Evolutionary conservation across 1,139 yeast species (phyloP).

Genomic region (Pichia sp.): DNA sequence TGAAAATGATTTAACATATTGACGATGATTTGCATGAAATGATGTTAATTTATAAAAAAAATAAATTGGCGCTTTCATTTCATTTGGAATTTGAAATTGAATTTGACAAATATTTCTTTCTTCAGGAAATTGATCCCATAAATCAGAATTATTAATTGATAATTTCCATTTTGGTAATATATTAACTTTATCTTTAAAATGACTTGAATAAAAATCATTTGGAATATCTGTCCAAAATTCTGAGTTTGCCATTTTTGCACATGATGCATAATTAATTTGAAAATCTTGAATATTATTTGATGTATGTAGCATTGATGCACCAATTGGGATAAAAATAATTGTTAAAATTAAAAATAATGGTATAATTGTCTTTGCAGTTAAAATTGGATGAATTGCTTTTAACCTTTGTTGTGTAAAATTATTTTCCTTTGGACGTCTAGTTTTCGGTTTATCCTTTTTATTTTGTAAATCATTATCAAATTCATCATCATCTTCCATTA

Average conservation of each 20-base stretch:
- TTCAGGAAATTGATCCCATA: conserved; percentile 42
- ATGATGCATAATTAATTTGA: conserved; percentile 73
- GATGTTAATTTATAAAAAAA: conserved; percentile 75
- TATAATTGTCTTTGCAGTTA: conserved; percentile 84
- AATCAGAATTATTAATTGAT: conserved; percentile 37
- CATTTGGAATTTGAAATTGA: conserved; percentile 73
- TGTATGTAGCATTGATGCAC: conserved; percentile 85
- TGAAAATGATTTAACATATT: conserved; percentile 84
- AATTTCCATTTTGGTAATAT: conserved; percentile 63
- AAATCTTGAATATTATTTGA: conserved; percentile 73
- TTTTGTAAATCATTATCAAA: conserved; percentile 34
- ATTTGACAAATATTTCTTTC: conserved; percentile 65
- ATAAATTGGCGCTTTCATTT: conserved; percentile 69
- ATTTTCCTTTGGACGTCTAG: conserved; percentile 51
- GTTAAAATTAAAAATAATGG: conserved; percentile 75
- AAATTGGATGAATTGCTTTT: conserved; percentile 63
- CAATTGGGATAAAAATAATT: conserved; percentile 84
- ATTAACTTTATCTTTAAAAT: conserved; percentile 39
- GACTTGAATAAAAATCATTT: conserved; percentile 42
- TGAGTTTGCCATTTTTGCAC: conserved; percentile 53
- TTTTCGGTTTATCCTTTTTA: conserved; percentile 32
- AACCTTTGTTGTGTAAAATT: conserved; percentile 63
- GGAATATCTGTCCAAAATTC: conserved; percentile 60
- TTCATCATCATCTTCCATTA: conserved; percentile 30
- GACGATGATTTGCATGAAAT: conserved; percentile 89